Evolutionary conservation across 345 rosid genomes (phyloP), one percentile per base, ranked within the genome.

Genomic region (Citrus trifoliata): DNA sequence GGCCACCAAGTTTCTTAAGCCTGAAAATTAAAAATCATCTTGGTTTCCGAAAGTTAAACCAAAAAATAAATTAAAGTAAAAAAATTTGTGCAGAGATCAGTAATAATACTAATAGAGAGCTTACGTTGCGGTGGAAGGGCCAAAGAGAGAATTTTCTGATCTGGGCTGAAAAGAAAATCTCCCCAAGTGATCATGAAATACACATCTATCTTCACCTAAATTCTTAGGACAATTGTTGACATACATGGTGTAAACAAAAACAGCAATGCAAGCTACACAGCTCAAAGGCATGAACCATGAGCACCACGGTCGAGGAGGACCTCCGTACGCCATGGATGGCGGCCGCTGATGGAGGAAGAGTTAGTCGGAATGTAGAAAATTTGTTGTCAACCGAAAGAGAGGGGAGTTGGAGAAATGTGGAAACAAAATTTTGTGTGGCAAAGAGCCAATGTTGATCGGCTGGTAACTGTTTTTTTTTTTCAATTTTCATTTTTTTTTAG

Each of bases 281-380:
- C 88, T 88, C 70, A 90, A 78, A 2, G 97, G 96, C 82, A 89
- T 81, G 58, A 95, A 87, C 97, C 98, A 93, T 3, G 95, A 60
- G 62, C 72, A 62, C 95, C 96, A 93, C 77, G 87, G 90, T 67
- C 84, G 51, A 46, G 51, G 38, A 0, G 88, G 86, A 4, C 73
- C 24, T 80, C 82, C 74, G 82, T 73, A 83, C 78, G 82, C 90
- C 89, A 87, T 86, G 73, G 42, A 53, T 46, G 67, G 8, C 5
- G 16, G 51, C 5, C 51, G 38, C 25, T 1, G 8, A 7, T 74
- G 5, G 80, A 68, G 59, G 79, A 35, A 74, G 71, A 70, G 70
- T 28, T 56, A 7, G 18, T 12, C 51, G 51, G 51, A 56, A 58
- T 33, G 66, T 21, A 24, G n/a, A 58, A 59, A 62, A 24, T 2